Base-by-base conservation (phyloP, 345 rosid genomes). In the Schrenkiella parvula region DNA sequence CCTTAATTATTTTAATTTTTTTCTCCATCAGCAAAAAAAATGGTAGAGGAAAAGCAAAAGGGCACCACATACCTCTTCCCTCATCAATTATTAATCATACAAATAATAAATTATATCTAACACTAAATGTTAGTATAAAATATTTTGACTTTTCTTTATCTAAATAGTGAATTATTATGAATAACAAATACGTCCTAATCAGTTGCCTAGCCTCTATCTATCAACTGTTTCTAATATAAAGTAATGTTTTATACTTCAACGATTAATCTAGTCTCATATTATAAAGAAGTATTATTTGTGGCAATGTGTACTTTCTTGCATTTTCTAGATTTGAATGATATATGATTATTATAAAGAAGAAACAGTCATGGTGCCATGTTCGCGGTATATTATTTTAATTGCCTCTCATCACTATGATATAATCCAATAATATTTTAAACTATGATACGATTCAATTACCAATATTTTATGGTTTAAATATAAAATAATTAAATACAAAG, bases 311-410 rank as follows among this genome's bases (percentile, higher is more conserved):
- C 64, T 66, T 66, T 74, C 73, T 7, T 51, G 6, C 55, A 59
- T 74, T 67, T 74, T 67, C 29, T 74, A 67, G 68, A 59, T 74
- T 67, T 59, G 63, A 74, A 68, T 52, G 17, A 15, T 57, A 71
- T 35, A 63, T 28, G 34, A 37, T 56, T 73, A 73, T 68, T 41
- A 42, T 60, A 75, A 41, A 13, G 17, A 42, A 23, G 9, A 60
- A 68, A 75, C 63, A 59, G 79, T 75, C 79, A 68, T 68, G 79
- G 74, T 59, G 79, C 79, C 79, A 75, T 75, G 79, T 75, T 75
- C 63, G 32, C 46, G 53, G 46, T 39, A 59, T 51, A 67, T 50
- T 66, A 48, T 66, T 57, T 66, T 66, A 57, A 47, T 14, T 1
- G 12, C 18, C 66, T 28, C 61, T 38, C n/a, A 57, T 66, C 23